Base-by-base conservation (phyloP, 2,329 filamentous ascomycete genomes). In the Byssochlamys sp. region DNA sequence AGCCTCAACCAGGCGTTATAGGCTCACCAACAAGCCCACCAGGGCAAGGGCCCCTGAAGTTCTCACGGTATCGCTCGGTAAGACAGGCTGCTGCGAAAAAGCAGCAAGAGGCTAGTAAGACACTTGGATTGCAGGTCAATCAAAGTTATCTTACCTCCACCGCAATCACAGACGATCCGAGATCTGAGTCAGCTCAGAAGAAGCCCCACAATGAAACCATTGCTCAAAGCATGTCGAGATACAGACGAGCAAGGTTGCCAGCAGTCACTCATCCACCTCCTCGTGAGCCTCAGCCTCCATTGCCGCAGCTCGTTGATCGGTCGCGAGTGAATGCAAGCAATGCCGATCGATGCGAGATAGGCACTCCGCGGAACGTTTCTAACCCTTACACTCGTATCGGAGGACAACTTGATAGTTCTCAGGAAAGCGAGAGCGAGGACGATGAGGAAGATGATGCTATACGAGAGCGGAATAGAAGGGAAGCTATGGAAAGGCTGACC, bases 51-150 rank as follows among this genome's bases (percentile, higher is more conserved):
- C 67, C 67, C 29, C 67, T 70, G 55, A 83, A 81, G 65, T 78
- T 82, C 66, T 81, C 81, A 56, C 78, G 83, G 49, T 85, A 85
- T 69, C 76, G 81, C 61, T 82, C 81, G 29, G 80, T 84, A 57
- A 73, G 83, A 58, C 76, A 76, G 60, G 73, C 72, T 10, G 67
- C 69, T 25, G 64, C 69, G 19, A 64, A 73, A 25, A 71, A 74
- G 56, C 67, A 66, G 53, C 59, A 74, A 26, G 49, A 51, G 49
- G 12, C 25, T 28, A 26, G 25, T 51, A n/a, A 2, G 49, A 51
- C 49, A 28, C 11, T 51, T 19, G 25, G 27, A 28, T 11, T 28
- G 58, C 65, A 61, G 26, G 55, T 59, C 27, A 52, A 59, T 52
- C 51, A 59, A 29, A 53, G 58, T 28, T 12, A 51, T 48, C 26